A percentile compares a stretch with the other conserved stretches of the same genome.
phyloP scores from a whole-genome alignment of 1,284 basidiomycete species.

The Serendipita sp. region DNA sequence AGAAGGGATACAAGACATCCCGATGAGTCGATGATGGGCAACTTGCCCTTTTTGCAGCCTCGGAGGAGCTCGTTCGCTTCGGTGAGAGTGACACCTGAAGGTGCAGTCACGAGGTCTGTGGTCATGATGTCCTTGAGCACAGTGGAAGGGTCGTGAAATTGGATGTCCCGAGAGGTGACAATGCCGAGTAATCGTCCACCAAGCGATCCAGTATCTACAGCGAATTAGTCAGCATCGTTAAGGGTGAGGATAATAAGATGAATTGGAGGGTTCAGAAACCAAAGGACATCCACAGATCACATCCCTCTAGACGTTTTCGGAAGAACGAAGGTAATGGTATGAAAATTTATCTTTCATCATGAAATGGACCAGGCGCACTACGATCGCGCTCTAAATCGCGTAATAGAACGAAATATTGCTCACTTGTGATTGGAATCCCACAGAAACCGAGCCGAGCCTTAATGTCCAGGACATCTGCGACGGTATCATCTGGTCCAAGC shows the following conservation, averaged over 20 bases:
- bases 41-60: slow-evolving; percentile 95
- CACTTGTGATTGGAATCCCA: slow-evolving; percentile 95
- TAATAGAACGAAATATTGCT: slow-evolving; percentile 19
- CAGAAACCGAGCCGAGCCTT: slow-evolving; percentile 89
- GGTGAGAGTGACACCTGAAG: slow-evolving; percentile 73
- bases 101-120: slow-evolving; percentile 66
- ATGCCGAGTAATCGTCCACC: slow-evolving; percentile 93
- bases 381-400: background rate
- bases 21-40: slow-evolving; percentile 69
- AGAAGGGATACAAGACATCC: slow-evolving; percentile 68
- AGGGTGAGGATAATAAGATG: background rate
- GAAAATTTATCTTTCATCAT: slow-evolving; percentile 33
- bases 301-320: slow-evolving; percentile 52
- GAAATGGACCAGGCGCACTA: slow-evolving; percentile 13
- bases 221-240: background rate
- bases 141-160: slow-evolving; percentile 67
- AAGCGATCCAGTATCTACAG: slow-evolving; percentile 66
- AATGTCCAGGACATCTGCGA: slow-evolving; percentile 87
- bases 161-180: slow-evolving; percentile 91
- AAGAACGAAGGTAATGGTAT: slow-evolving; percentile 76
- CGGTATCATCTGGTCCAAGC: slow-evolving; percentile 61
- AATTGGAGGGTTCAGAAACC: slow-evolving; percentile 21
- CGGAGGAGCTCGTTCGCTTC: slow-evolving; percentile 93
- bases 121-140: slow-evolving; percentile 88
- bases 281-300: slow-evolving; percentile 54